Evolutionary conservation across 768 basidiomycete genomes (phyloP), one percentile per base, ranked within the genome.

Genomic region (Leccinellum albellum): DNA sequence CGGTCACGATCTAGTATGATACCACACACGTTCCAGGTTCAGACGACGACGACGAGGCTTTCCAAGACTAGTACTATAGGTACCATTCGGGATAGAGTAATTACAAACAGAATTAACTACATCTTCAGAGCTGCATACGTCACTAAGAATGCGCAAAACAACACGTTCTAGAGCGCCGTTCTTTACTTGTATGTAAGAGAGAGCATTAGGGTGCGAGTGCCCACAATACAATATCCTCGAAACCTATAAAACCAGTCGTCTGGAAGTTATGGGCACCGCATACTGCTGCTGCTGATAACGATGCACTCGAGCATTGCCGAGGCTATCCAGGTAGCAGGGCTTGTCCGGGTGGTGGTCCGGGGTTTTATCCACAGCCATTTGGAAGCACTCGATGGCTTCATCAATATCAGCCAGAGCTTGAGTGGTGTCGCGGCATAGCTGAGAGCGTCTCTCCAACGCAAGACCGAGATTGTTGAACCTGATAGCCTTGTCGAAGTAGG

Each of bases 391-490:
- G 17, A 52, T 21, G 6, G 50, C 37, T 37, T 12, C n/a, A 9
- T 59, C 49, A 23, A 56, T 54, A 31, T 48, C 54, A n/a, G 5
- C 5, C 12, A 10, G 7, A 35, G 17, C 35, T 17, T 35, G 35
- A 35, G 15, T 35, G 3, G 35, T 3, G 12, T 57, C 6, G 6
- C 6, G 6, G 10, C 28, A 15, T 6, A 46, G 13, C 32, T 48
- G 28, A n/a, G 40, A 59, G 14, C 58, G 45, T 42, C 35, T 56
- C n/a, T 17, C 35, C 37, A 56, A 26, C 7, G 45, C 54, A 13
- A 49, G 29, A 24, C 54, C 29, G 9, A 59, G 45, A 23, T 59
- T 59, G 15, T 32, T 26, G 23, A 55, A 33, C 32, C 54, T 29
- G 17, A 29, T 23, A 3, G 58, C 45, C 14, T 46, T 31, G 2